These are phyloP conservation scores for Neurospora sp. DNA, from an alignment of 495 filamentous ascomycete genomes.

Conservation along the genomic window DNA sequence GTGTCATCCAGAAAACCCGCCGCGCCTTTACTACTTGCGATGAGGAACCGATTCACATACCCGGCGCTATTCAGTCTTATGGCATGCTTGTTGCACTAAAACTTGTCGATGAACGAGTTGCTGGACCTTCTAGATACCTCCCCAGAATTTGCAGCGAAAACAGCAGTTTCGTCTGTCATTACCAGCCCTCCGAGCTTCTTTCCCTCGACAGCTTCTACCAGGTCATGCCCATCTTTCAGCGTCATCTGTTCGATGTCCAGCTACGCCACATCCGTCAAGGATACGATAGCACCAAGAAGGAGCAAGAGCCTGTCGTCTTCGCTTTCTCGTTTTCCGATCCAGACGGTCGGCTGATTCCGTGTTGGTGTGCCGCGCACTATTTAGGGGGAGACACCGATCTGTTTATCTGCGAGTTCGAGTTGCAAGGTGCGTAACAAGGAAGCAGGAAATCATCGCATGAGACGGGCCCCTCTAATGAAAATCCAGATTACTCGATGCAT, in stretches of 20 bases:
- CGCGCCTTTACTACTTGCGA: slow-evolving; percentile 13
- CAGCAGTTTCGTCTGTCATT: slow-evolving; percentile 10
- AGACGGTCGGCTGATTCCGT: slow-evolving; percentile 10
- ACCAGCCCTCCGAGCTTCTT: slow-evolving; percentile 9
- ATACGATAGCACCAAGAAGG: slow-evolving; percentile 5
- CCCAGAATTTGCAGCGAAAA: slow-evolving; percentile 18
- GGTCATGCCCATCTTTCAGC: slow-evolving; percentile 12
- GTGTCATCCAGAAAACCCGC: slow-evolving; percentile 13
- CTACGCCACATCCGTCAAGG: slow-evolving; percentile 4
- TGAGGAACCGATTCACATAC: slow-evolving; percentile 18
- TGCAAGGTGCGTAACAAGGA: slow-evolving; percentile 3
- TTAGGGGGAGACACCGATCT: slow-evolving; percentile 8
- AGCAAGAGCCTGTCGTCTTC: slow-evolving; percentile 15
- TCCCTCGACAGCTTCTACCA: slow-evolving; percentile 12
- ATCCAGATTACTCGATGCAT: slow-evolving; percentile 10
- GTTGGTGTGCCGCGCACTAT: slow-evolving; percentile 19
- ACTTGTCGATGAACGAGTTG: slow-evolving; percentile 4
- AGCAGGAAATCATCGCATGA: background rate
- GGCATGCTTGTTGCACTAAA: slow-evolving; percentile 19
- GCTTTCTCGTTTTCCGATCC: slow-evolving; percentile 15
- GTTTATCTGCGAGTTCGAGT: slow-evolving; percentile 19
- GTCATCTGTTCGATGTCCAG: slow-evolving; percentile 10
- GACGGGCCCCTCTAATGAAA: background rate
- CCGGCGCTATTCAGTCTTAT: slow-evolving; percentile 13
- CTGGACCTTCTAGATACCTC: slow-evolving; percentile 1